phyloP scores from a whole-genome alignment of 805 yeast species.

The Yamadazyma tumulicola region DNA sequence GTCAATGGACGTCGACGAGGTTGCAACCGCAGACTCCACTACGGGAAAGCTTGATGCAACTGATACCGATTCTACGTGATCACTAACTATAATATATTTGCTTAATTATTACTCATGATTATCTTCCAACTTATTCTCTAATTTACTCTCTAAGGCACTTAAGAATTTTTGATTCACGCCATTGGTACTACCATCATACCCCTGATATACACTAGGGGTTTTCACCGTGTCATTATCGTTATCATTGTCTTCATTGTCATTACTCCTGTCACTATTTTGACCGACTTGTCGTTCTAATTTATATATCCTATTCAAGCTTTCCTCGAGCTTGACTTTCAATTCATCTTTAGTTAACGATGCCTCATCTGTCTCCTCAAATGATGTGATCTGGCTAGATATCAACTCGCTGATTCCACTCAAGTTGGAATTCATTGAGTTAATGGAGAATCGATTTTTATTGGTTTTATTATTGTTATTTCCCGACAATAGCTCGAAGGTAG shows the following conservation, averaged over 20 bases:
- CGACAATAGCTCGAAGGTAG: slow-evolving; percentile 35
- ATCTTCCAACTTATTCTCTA: slow-evolving; percentile 6
- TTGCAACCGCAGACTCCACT: too few relatives aligned
- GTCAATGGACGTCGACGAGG: too few relatives aligned
- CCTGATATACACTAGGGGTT: too few relatives aligned
- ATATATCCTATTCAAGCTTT: slow-evolving; percentile 35
- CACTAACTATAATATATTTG: too few relatives aligned
- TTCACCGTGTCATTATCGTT: too few relatives aligned
- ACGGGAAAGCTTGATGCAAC: too few relatives aligned
- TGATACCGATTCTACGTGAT: too few relatives aligned
- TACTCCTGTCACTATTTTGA: background rate
- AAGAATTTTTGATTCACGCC: slow-evolving; percentile 15
- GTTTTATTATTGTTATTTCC: slow-evolving; percentile 13
- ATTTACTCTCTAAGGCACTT: slow-evolving; percentile 16
- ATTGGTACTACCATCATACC: background rate
- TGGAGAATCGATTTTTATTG: slow-evolving; percentile 48
- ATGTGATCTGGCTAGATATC: slow-evolving; percentile 43
- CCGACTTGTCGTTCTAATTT: slow-evolving; percentile 18
- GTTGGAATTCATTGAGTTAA: slow-evolving; percentile 48
- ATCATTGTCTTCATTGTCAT: slow-evolving; percentile 1
- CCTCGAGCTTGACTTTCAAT: slow-evolving; percentile 33
- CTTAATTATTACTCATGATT: too few relatives aligned
- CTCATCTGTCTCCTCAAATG: slow-evolving; percentile 17
- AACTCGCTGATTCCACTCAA: slow-evolving; percentile 45
- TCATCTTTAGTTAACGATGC: slow-evolving; percentile 26